These are phyloP conservation scores for Helenozyma baotianmanensis DNA, from an alignment of 805 yeast genomes.

Conservation along the genomic window DNA sequence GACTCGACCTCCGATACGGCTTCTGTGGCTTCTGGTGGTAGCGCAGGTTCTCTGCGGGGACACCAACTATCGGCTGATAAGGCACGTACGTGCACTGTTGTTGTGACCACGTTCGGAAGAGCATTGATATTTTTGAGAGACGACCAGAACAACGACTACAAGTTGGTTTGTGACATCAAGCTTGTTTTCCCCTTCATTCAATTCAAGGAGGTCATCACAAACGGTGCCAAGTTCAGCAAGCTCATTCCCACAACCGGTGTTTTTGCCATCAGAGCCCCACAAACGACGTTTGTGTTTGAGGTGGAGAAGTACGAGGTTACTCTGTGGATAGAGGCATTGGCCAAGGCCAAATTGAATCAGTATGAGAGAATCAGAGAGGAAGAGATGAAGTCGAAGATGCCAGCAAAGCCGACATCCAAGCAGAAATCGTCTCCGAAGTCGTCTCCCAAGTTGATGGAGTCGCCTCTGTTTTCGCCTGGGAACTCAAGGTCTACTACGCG, in stretches of 20 bases:
- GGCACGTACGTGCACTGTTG: conserved; percentile 44
- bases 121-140: conserved; percentile 50
- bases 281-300: conserved; percentile 52
- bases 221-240: conserved; percentile 25
- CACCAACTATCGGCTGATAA: conserved; percentile 24
- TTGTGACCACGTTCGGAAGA: conserved; percentile 62
- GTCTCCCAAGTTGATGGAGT: conserved; percentile 20
- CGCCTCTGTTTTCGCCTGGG: conserved; percentile 21
- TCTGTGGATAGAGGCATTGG: conserved; percentile 41
- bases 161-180: conserved; percentile 50
- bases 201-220: conserved; percentile 54
- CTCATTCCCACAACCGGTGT: conserved; percentile 37
- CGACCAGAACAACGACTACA: conserved; percentile 35
- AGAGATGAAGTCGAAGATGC: conserved; percentile 2
- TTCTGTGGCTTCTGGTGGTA: neutral
- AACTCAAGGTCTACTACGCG: too few species aligned
- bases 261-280: conserved; percentile 56
- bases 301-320: conserved; percentile 47
- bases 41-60: conserved; percentile 3
- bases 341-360: conserved; percentile 19
- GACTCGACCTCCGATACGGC: conserved; percentile 5
- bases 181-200: conserved; percentile 48
- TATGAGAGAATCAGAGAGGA: conserved; percentile 13
- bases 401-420: neutral
- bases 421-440: conserved; percentile 1